These are phyloP conservation scores for Fusarium begoniae DNA, from an alignment of 2,329 filamentous ascomycete species.

Conservation along the genomic window DNA sequence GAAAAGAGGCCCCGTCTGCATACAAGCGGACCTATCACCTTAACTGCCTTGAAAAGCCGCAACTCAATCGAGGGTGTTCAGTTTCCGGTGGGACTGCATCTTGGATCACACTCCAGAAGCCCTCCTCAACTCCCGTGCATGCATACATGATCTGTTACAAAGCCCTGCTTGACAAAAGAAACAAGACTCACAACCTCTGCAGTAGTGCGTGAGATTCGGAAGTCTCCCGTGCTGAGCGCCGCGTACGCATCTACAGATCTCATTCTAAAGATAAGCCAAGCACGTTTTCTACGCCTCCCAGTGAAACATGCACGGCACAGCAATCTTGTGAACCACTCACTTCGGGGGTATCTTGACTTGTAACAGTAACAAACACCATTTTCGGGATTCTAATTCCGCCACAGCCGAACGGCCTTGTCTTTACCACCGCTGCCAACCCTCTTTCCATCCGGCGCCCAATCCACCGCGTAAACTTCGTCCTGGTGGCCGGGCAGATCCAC, in stretches of 20 bases:
- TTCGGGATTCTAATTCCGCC: slow-evolving; percentile 63
- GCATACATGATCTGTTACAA: slow-evolving; percentile 36
- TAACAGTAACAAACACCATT: slow-evolving; percentile 27
- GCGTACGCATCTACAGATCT: background rate
- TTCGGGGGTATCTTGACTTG: slow-evolving; percentile 39
- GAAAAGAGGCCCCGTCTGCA: slow-evolving; percentile 14
- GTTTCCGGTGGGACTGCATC: slow-evolving; percentile 10
- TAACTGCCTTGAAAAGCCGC: background rate
- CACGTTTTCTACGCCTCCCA: background rate
- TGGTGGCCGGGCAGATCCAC: slow-evolving; percentile 87
- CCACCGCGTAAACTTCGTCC: slow-evolving; percentile 92
- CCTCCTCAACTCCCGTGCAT: slow-evolving; percentile 25
- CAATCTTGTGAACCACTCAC: slow-evolving; percentile 22
- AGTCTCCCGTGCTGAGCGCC: slow-evolving; percentile 23
- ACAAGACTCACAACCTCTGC: background rate
- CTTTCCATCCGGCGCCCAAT: slow-evolving; percentile 93
- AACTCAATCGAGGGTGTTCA: slow-evolving; percentile 20
- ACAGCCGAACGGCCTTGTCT: slow-evolving; percentile 80
- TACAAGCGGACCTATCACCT: slow-evolving; percentile 40
- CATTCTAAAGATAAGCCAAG: slow-evolving; percentile 29
- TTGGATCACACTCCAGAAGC: slow-evolving; percentile 17
- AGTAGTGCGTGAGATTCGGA: slow-evolving; percentile 22
- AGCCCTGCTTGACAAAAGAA: background rate
- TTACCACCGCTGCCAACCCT: slow-evolving; percentile 91
- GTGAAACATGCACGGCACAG: slow-evolving; percentile 27